Percentiles rank a stretch among this genome's conserved stretches.
These are phyloP conservation scores for Alternaria rosae DNA, from an alignment of 2,329 filamentous ascomycete genomes.

Conservation along the genomic window DNA sequence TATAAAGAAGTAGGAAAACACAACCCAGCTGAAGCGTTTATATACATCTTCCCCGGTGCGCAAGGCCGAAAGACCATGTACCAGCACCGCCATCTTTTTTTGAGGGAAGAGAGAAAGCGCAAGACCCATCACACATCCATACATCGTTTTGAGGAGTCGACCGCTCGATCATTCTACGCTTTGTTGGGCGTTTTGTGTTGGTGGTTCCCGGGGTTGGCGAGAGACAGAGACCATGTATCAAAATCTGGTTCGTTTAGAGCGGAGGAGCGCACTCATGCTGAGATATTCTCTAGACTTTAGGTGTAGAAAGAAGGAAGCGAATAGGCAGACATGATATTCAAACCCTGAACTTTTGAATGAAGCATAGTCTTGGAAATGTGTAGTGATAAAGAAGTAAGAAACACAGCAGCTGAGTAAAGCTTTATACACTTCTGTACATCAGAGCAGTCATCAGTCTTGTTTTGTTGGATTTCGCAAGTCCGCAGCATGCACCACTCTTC, in stretches of 20 bases:
- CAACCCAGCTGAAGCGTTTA: neutral
- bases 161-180: no score
- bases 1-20: neutral
- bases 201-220: no score
- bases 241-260: neutral
- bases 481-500: no score
- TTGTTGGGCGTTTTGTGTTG: no score
- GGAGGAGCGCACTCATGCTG: neutral
- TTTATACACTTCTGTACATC: neutral
- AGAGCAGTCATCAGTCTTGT: neutral
- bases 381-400: neutral
- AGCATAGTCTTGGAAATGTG: no score
- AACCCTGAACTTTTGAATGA: no score
- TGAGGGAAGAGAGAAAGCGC: neutral
- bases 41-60: neutral
- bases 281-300: neutral
- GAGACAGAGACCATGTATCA: neutral
- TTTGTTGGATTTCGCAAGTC: neutral
- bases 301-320: neutral
- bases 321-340: neutral
- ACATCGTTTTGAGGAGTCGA: no score
- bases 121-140: no score
- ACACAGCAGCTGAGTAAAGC: accelerated
- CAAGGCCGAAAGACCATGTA: no score
- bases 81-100: no score